Evolutionary conservation across 345 rosid genomes (phyloP).

Genomic region (Brassica juncea): DNA sequence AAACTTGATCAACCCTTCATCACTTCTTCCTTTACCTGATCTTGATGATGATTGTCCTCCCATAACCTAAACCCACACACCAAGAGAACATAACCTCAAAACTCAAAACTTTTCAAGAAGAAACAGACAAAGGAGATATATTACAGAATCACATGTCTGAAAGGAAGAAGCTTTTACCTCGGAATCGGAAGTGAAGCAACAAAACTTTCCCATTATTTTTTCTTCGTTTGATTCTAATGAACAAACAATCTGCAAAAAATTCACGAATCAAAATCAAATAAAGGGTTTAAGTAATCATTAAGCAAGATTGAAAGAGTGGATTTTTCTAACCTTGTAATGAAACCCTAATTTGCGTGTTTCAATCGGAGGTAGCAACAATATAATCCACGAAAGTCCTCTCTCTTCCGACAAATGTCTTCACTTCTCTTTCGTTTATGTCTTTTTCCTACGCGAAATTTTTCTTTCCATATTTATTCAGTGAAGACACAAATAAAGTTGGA

Average conservation of each 20-base stretch:
- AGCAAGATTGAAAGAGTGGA: not conserved
- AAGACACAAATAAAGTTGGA: not conserved
- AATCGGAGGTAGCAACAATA: slow-evolving; percentile 15
- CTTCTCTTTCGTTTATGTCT: slow-evolving; percentile 22
- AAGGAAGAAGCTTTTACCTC: slow-evolving; percentile 25
- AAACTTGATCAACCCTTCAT: slow-evolving; percentile 52
- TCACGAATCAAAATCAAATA: slow-evolving; percentile 21
- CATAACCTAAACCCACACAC: slow-evolving; percentile 36
- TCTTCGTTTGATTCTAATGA: slow-evolving; percentile 4
- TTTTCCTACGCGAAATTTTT: slow-evolving; percentile 31
- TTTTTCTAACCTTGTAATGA: slow-evolving; percentile 18
- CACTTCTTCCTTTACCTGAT: slow-evolving; percentile 70
- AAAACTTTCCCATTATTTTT: slow-evolving; percentile 35
- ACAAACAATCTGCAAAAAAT: slow-evolving; percentile 32
- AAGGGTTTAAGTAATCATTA: not conserved
- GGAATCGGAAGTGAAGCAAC: slow-evolving; percentile 41
- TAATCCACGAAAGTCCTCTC: slow-evolving; percentile 28
- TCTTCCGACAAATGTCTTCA: slow-evolving; percentile 37
- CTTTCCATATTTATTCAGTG: slow-evolving; percentile 7
- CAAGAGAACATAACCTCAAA: not conserved
- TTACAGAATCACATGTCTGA: not conserved
- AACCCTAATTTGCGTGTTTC: slow-evolving; percentile 34
- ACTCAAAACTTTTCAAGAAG: not conserved
- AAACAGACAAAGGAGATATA: too few species aligned
- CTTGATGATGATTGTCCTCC: slow-evolving; percentile 58